A percentile compares a stretch with the other conserved stretches of the same genome.
Conservation (phyloP, 352 stramenopile genomes). For the Phytophthora ohioensis region DNA sequence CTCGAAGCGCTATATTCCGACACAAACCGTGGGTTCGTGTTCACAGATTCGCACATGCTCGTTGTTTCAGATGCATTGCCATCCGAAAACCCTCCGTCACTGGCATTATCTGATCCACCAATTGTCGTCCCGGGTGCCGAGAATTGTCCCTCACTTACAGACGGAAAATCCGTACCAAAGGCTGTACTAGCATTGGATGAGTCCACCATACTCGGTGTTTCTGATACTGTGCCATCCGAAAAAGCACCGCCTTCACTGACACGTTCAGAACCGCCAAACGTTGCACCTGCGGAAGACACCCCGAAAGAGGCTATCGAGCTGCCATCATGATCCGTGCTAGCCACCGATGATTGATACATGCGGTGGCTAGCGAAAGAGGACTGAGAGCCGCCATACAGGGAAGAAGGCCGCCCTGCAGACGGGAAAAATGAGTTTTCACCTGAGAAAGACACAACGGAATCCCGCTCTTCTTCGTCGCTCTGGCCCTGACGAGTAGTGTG, state of each 20-base stretch:
- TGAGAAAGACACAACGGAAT: conserved; percentile 50
- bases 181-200: conserved; percentile 82
- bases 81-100: conserved; percentile 66
- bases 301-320: conserved; percentile 75
- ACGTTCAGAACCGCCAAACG: conserved; percentile 78
- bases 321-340: conserved; percentile 51
- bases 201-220: conserved; percentile 75
- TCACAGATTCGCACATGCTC: conserved; percentile 60
- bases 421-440: conserved; percentile 47
- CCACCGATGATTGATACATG: conserved; percentile 51
- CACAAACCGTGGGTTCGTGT: conserved; percentile 45
- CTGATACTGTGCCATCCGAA: conserved; percentile 73
- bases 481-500: conserved; percentile 28
- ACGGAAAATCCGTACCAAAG: conserved; percentile 79
- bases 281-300: conserved; percentile 80
- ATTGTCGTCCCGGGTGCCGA: conserved; percentile 71
- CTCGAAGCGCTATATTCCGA: conserved; percentile 47
- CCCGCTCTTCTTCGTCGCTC: conserved; percentile 48
- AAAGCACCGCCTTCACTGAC: conserved; percentile 68
- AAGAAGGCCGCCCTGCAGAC: conserved; percentile 41
- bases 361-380: conserved; percentile 53
- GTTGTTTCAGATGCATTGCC: conserved; percentile 65
- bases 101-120: conserved; percentile 65
- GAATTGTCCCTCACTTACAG: conserved; percentile 76
- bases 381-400: conserved; percentile 47